phyloP scores from a whole-genome alignment of 805 yeast genomes.

The Candida piceae region DNA sequence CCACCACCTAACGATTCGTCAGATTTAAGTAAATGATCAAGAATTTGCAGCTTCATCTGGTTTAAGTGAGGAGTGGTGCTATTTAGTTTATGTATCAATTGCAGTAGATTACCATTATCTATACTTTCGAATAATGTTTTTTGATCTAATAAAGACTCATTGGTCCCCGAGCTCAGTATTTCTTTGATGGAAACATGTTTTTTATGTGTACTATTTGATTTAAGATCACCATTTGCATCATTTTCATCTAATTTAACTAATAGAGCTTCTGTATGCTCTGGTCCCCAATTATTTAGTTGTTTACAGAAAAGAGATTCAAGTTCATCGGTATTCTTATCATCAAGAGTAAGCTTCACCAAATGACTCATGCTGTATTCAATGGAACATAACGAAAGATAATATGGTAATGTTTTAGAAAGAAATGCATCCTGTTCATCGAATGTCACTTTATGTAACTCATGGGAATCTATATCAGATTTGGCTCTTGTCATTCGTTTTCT shows the following conservation, averaged over 20 bases:
- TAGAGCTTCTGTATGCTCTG: slow-evolving; percentile 19
- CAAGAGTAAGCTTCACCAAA: slow-evolving; percentile 36
- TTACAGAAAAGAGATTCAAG: slow-evolving; percentile 5
- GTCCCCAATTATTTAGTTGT: slow-evolving; percentile 17
- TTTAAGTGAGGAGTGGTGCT: slow-evolving; percentile 19
- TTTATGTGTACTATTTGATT: no score
- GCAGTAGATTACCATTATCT: slow-evolving; percentile 15
- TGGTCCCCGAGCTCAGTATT: slow-evolving; percentile 22
- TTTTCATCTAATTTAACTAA: slow-evolving; percentile 17
- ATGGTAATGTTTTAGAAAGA: slow-evolving; percentile 14
- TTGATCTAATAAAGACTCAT: slow-evolving; percentile 9
- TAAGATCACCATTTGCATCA: slow-evolving; percentile 2
- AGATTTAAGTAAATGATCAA: slow-evolving; percentile 20
- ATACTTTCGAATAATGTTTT: slow-evolving; percentile 12
- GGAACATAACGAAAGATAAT: slow-evolving; percentile 24
- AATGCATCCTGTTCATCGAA: slow-evolving; percentile 15
- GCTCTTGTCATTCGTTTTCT: slow-evolving; percentile 17
- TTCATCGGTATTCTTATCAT: slow-evolving; percentile 22
- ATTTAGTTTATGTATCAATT: slow-evolving; percentile 16
- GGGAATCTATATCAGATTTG: slow-evolving; percentile 13
- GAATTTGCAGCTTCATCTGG: slow-evolving; percentile 24
- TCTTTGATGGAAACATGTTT: slow-evolving; percentile 27
- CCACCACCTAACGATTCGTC: slow-evolving; percentile 16
- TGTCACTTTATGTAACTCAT: slow-evolving; percentile 9
- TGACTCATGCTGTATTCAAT: slow-evolving; percentile 38